Evolutionary conservation across 441 rosid species (phyloP), one percentile per base, ranked within the genome.

Genomic region (Pelargonium australe): DNA sequence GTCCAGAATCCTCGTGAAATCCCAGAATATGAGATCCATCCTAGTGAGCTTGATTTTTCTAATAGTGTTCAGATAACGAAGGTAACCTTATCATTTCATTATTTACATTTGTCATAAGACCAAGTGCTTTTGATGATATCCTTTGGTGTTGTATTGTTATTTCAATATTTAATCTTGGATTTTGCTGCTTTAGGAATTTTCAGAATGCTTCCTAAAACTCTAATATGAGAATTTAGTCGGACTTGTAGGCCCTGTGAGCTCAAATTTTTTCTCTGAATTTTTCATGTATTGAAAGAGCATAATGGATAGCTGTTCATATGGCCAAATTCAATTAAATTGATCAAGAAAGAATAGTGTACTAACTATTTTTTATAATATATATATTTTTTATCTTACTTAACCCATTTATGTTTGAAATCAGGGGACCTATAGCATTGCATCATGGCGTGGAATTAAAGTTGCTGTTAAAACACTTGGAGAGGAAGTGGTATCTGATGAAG

Each of bases 1-100:
- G 89, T 85, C 13, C 75, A 78, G 64, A 83, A 81, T 74, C 82
- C 80, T 73, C 81, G 77, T 66, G 90, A 89, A 76, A 87, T 87
- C 65, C 95, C 92, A 23, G 92, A 89, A 73, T 89, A 89, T 61
- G 95, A 89, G 79, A 89, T 89, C 67, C 80, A 84, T 81, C 86
- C 84, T 47, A 60, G 61, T 2, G 90, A 89, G 78, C 95, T 89
- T 70, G 95, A 89, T 75, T 87, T 89, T 81, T 78, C 90, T 3
- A 79, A 82, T 69, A 82, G 91, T 69, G 78, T 83, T 64, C 67
- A 81, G 73, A 87, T 87, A 65, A 85, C 92, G 12, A 89, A 87
- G 92, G 96, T 85, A 71, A 64, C 9, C 20, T 37, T 37, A 37
- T 37, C 41, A 37, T 37, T 37, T 37, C 41, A 57, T 1, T 19